A percentile compares a stretch with the other conserved stretches of the same genome.
phyloP scores from a whole-genome alignment of 1,284 basidiomycete genomes.

The Ceratobasidium sp. region DNA sequence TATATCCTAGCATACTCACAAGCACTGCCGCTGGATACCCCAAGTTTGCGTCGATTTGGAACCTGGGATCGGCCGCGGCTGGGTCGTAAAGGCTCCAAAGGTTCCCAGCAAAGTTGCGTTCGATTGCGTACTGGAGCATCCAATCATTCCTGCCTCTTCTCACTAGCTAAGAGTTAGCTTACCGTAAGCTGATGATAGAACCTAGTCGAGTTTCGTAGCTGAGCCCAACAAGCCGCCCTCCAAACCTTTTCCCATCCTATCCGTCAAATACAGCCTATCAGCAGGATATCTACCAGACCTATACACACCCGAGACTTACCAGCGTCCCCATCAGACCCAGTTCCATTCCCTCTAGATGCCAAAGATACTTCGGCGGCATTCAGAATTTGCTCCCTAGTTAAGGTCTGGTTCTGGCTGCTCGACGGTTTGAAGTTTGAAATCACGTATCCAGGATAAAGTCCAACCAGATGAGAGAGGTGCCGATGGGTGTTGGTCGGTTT shows the following conservation, averaged over 20 bases:
- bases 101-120: conserved; percentile 72
- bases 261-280: background rate
- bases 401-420: conserved; percentile 12
- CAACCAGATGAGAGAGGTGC: conserved; percentile 79
- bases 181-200: conserved; percentile 78
- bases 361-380: conserved; percentile 70
- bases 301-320: conserved; percentile 52
- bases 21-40: conserved; percentile 75
- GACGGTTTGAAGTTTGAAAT: conserved; percentile 63
- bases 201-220: conserved; percentile 67
- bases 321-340: conserved; percentile 76
- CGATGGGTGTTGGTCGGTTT: conserved; percentile 74
- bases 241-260: conserved; percentile 79
- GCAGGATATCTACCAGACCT: background rate
- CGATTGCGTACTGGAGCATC: conserved; percentile 67
- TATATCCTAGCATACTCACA: conserved; percentile 59
- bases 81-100: conserved; percentile 74
- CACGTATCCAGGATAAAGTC: conserved; percentile 80
- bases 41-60: conserved; percentile 83
- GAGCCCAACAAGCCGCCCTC: conserved; percentile 80
- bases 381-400: conserved; percentile 63
- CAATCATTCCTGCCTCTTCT: no score
- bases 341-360: conserved; percentile 77
- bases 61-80: conserved; percentile 65
- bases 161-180: conserved; percentile 48